Base-by-base conservation (phyloP, 2,329 filamentous ascomycete genomes). In the Magnaporthiopsis rhizophila region DNA sequence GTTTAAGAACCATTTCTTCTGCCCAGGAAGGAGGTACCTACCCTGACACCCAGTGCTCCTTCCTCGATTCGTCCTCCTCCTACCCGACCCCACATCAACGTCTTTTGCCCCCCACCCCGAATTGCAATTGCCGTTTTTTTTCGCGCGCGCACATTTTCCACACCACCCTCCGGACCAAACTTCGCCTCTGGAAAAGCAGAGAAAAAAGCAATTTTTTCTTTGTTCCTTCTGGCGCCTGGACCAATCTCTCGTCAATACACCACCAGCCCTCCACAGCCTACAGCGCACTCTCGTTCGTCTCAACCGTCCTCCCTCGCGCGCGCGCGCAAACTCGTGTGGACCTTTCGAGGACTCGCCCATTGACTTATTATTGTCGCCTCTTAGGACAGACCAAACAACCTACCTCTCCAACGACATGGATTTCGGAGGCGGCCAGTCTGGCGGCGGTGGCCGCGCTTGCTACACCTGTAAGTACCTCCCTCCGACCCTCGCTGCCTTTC, bases 401-500 rank as follows among this genome's bases (percentile, higher is more conserved):
- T 34, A 30, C 30, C 32, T 50, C 38, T 50, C 38, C 58, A 63
- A 58, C 45, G 62, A 18, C 63, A 69, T 70, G 68, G 69, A 69
- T 61, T 69, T 65, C 67, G 68, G 69, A 60, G 36, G 38, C 65
- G 65, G 64, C 61, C 67, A 68, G 59, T 30, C 30, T 24, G 62
- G 62, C 50, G 62, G 62, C 61, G 61, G 61, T 34, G 61, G 36
- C 61, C 61, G 62, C 53, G 67, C 67, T 38, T 70, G 69, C 68
- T 69, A 69, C 67, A 68, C 64, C 65, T 70, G 69, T 70, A 64
- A 70, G 69, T 69, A 34, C 26, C 50, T 53, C 32, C 61, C 32
- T 32, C 38, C 12, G n/a, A 24, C 36, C 56, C 18, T 58, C 50
- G 28, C 6, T 50, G 38, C 21, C 38, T 4, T 18, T 21, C 24